Base-by-base conservation (phyloP, 208 protist species). In the Acanthamoeba lenticulata region DNA sequence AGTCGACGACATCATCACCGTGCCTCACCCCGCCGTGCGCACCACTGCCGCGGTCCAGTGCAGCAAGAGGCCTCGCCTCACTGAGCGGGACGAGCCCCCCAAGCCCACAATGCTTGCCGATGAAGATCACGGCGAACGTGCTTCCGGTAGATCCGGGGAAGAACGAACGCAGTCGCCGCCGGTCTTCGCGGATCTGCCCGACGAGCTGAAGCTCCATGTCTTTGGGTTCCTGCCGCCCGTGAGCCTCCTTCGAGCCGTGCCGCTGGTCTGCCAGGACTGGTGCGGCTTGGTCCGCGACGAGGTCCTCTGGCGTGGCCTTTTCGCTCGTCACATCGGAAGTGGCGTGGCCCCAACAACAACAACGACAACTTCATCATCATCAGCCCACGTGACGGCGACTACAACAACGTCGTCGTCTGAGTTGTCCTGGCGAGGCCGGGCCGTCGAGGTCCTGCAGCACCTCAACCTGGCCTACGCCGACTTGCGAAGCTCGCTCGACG, bases 131-230 rank as follows among this genome's bases (percentile, higher is more conserved):
- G 52, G 15, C 5, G 52, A 60, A 19, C 21, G 6, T 7, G 52
- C 52, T 24, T 1, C 15, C 52, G 21, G 52, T n/a, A n/a, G n/a
- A n/a, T n/a, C n/a, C n/a, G n/a, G n/a, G n/a, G n/a, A n/a, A n/a
- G n/a, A n/a, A n/a, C n/a, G n/a, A n/a, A n/a, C n/a, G n/a, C n/a
- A n/a, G n/a, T n/a, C n/a, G n/a, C n/a, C n/a, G n/a, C n/a, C n/a
- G n/a, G n/a, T 21, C 52, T 91, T 91, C 42, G 9, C 45, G 38
- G 19, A 32, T 44, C 85, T 91, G 0, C 85, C 85, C 17, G 85
- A 62, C n/a, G 85, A 91, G n/a, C 5, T 91, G 32, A 91, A 91
- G 60, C 85, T 91, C 9, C 49, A 91, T 38, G 60, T 91, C 2
- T 91, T 91, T 19, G 27, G 27, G 7, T 32, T 91, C 19, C 52